Percentiles rank a stretch among this genome's conserved stretches.
phyloP scores from a whole-genome alignment of 306 rosid genomes.

The Canavalia gladiata region DNA sequence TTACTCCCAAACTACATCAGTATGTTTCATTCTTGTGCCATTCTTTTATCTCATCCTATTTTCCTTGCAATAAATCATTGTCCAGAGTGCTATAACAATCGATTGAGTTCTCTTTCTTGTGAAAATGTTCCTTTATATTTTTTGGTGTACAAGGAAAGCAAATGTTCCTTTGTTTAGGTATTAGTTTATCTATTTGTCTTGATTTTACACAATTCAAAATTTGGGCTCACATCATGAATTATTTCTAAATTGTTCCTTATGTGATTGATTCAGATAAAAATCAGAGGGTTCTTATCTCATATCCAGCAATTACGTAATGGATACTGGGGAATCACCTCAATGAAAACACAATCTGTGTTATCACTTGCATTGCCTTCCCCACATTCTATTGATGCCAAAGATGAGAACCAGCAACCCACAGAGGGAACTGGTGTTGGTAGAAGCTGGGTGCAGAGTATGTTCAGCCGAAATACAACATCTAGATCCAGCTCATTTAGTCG shows the following conservation, averaged over 20 bases:
- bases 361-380: conserved; percentile 86
- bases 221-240: conserved; percentile 36
- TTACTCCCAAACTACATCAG: conserved; percentile 11
- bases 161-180: not conserved
- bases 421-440: conserved; percentile 93
- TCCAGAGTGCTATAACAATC: conserved; percentile 8
- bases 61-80: conserved; percentile 28
- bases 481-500: conserved; percentile 84
- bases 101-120: too few species aligned
- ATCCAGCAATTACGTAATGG: conserved; percentile 81
- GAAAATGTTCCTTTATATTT: too few species aligned
- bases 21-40: conserved; percentile 3
- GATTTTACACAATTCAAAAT: conserved; percentile 39
- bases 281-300: conserved; percentile 93
- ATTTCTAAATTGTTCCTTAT: conserved; percentile 41
- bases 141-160: too few species aligned
- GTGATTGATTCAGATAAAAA: conserved; percentile 77
- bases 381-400: conserved; percentile 72
- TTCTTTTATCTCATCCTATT: conserved; percentile 1
- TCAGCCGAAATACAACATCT: conserved; percentile 79
- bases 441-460: conserved; percentile 99
- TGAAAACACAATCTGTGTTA: conserved; percentile 72
- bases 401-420: conserved; percentile 85
- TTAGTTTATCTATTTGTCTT: conserved; percentile 22
- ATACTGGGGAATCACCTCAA: conserved; percentile 86